Percentiles rank a stretch among this genome's conserved stretches.
These are phyloP conservation scores for Lyophyllum decastes DNA, from an alignment of 768 basidiomycete genomes.

Conservation along the genomic window DNA sequence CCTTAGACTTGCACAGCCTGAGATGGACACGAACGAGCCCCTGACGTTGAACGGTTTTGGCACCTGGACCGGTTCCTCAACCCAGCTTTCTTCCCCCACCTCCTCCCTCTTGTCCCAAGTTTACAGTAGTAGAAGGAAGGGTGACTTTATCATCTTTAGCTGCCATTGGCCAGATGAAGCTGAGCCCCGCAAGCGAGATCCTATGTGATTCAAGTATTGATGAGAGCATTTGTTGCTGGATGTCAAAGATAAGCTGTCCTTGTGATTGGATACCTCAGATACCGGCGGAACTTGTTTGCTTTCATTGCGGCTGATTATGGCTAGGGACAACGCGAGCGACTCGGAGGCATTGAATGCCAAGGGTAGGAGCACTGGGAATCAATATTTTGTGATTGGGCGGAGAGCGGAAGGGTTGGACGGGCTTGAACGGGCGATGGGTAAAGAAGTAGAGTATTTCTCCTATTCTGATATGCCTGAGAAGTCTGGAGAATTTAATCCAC, in stretches of 20 bases:
- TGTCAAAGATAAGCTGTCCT: not conserved
- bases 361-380: not conserved
- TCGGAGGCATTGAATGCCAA: not conserved
- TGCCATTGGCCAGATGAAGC: too few species aligned
- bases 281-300: constrained; percentile 2
- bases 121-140: too few species aligned
- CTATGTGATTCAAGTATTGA: too few species aligned
- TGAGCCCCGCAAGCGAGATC: too few species aligned
- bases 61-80: too few species aligned
- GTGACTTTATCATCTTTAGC: too few species aligned
- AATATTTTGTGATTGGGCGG: not conserved
- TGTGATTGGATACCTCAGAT: not conserved
- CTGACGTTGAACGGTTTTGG: too few species aligned
- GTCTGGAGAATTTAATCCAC: not conserved
- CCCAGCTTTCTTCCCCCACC: too few species aligned
- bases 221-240: too few species aligned
- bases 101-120: too few species aligned
- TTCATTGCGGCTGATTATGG: constrained; percentile 2
- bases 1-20: too few species aligned
- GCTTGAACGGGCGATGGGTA: not conserved
- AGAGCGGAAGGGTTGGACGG: not conserved
- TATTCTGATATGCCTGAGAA: not conserved
- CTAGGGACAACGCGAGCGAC: not conserved
- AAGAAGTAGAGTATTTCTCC: not conserved
- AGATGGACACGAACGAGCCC: too few species aligned